Percentiles rank a stretch among this genome's conserved stretches.
Conservation (phyloP, 2,329 filamentous ascomycete species). For the Huntiella moniliformis region DNA sequence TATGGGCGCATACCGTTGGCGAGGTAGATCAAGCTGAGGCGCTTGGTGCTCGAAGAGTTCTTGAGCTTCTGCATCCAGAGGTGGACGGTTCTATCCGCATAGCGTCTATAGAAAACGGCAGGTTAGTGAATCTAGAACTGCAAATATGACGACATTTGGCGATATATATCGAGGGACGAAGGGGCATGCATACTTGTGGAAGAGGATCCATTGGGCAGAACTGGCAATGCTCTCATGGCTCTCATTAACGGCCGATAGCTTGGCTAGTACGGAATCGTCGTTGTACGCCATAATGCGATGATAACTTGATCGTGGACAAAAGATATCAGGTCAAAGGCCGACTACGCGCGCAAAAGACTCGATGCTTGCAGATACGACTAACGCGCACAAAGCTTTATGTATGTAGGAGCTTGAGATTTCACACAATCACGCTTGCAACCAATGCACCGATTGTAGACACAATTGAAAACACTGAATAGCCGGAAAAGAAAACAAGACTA, state of each 20-base stretch:
- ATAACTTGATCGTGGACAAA: no score
- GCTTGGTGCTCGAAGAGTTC: slow-evolving; percentile 69
- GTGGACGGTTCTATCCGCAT: slow-evolving; percentile 79
- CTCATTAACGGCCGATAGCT: slow-evolving; percentile 88
- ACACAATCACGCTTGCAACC: no score
- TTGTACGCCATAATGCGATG: slow-evolving; percentile 62
- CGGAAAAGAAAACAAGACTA: no score
- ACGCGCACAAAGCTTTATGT: no score
- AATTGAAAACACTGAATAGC: no score
- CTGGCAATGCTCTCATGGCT: slow-evolving; percentile 94
- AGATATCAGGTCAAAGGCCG: no score
- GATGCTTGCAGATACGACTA: no score
- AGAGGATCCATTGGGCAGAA: slow-evolving; percentile 98
- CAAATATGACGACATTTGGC: not conserved
- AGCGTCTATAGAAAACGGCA: slow-evolving; percentile 38
- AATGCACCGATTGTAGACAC: no score
- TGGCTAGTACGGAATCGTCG: slow-evolving; percentile 85
- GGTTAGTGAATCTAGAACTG: slow-evolving; percentile 3
- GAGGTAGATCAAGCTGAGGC: slow-evolving; percentile 81
- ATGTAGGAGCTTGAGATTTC: no score
- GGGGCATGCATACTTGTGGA: slow-evolving; percentile 56
- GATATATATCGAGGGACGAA: not conserved
- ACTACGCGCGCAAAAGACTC: no score
- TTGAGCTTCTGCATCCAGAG: slow-evolving; percentile 83
- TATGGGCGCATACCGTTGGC: slow-evolving; percentile 54